Percentiles rank a stretch among this genome's conserved stretches.
Evolutionary conservation across 768 basidiomycete genomes (phyloP).

Genomic region (Suillus tomentosus): DNA sequence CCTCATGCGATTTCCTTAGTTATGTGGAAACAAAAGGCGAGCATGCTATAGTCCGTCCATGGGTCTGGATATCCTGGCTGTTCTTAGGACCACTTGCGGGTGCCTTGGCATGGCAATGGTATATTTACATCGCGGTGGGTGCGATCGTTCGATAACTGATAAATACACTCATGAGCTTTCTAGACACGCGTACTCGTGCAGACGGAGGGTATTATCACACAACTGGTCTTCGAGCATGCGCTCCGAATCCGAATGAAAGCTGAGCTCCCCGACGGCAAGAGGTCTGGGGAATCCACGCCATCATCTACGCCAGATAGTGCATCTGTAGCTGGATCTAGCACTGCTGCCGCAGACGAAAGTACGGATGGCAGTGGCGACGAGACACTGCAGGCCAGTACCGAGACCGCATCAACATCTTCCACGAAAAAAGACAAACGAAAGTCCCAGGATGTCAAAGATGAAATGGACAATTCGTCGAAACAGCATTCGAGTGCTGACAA

Average conservation of each 20-base stretch:
- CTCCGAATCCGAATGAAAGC: slow-evolving; percentile 53
- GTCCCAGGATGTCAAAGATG: slow-evolving; percentile 6
- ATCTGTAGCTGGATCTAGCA: slow-evolving; percentile 17
- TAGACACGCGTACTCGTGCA: slow-evolving; percentile 49
- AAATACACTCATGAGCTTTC: background rate
- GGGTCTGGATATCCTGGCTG: slow-evolving; percentile 65
- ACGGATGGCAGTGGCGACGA: slow-evolving; percentile 12
- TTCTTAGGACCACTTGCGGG: slow-evolving; percentile 49
- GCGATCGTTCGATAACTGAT: slow-evolving; percentile 13
- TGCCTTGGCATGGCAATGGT: slow-evolving; percentile 53
- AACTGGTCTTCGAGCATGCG: slow-evolving; percentile 56
- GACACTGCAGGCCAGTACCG: slow-evolving; percentile 1
- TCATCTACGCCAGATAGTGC: slow-evolving; percentile 15
- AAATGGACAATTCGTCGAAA: background rate
- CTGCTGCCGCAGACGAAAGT: slow-evolving; percentile 15
- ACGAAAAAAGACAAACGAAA: slow-evolving; percentile 11
- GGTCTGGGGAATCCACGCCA: slow-evolving; percentile 1
- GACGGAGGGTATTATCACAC: slow-evolving; percentile 51
- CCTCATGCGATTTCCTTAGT: slow-evolving; percentile 29
- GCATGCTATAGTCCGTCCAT: slow-evolving; percentile 54
- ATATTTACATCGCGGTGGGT: slow-evolving; percentile 41
- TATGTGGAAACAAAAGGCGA: slow-evolving; percentile 59
- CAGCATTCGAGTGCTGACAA: slow-evolving; percentile 38
- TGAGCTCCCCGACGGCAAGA: slow-evolving; percentile 19
- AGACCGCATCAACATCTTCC: slow-evolving; percentile 3